Evolutionary conservation across 2,329 filamentous ascomycete genomes (phyloP), one percentile per base, ranked within the genome.

Genomic region (Diaporthe vexans): DNA sequence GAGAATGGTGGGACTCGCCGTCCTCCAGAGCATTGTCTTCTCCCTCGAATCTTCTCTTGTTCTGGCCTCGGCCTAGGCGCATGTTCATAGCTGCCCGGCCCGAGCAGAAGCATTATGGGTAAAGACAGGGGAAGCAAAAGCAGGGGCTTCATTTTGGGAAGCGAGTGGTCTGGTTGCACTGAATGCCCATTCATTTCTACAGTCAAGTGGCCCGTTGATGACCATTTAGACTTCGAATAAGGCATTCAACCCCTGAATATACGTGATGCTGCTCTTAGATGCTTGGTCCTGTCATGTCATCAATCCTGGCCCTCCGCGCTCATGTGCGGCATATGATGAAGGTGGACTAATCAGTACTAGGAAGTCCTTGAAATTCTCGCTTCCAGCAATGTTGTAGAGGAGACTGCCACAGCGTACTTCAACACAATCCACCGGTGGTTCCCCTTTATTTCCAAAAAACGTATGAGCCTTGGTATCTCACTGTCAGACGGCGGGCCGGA

Each of bases 371-470:
- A 84, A 59, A 78, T 83, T 15, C 78, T 88, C 2, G 85, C 84
- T 61, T 81, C 82, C 68, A 81, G 79, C 24, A 75, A 79, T 1
- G 79, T 82, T 26, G 78, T 87, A 21, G 82, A 85, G 74, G 80
- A 80, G 19, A 80, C 83, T 56, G 79, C 85, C 17, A 79, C 79
- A 19, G 78, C 83, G 40, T 89, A 86, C 76, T 88, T 88, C 73
- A 75, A 75, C 29, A 85, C 84, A 6, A 78, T 87, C 21, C 86
- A 89, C 75, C 80, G 80, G 37, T 88, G 86, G 84, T 83, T 88
- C 75, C 86, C 86, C 9, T 85, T 89, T 63, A 78, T 88, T 40
- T 87, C 85, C 21, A 84, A 83, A 76, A 88, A 86, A 76, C 80
- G 85, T 29, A 80, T 88, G 76, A 84, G 84, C 58, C 80, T 86